These are phyloP conservation scores for Zea luxurians DNA, from an alignment of 176 grass and related monocot species.

Conservation along the genomic window DNA sequence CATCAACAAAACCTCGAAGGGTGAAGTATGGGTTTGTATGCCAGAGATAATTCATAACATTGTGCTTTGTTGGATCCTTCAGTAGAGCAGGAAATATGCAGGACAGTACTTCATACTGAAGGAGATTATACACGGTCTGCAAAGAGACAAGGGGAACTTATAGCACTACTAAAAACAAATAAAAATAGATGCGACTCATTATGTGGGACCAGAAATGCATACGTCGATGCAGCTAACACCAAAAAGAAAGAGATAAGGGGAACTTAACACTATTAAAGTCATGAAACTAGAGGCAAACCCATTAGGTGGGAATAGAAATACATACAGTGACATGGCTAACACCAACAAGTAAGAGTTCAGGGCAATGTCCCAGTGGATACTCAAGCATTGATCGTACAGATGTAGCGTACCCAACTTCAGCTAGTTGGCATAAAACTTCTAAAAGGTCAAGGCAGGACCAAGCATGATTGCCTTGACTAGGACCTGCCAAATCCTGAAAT, in stretches of 20 bases:
- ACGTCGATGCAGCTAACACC: slow-evolving; percentile 62
- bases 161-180: slow-evolving; percentile 36
- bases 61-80: slow-evolving; percentile 56
- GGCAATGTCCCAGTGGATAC: slow-evolving; percentile 57
- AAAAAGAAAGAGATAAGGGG: slow-evolving; percentile 47
- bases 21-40: slow-evolving; percentile 59
- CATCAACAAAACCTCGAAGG: slow-evolving; percentile 67
- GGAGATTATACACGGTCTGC: slow-evolving; percentile 85
- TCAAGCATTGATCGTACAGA: slow-evolving; percentile 56
- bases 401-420: slow-evolving; percentile 64
- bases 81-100: slow-evolving; percentile 60
- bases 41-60: slow-evolving; percentile 63
- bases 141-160: slow-evolving; percentile 28
- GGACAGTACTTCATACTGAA: slow-evolving; percentile 68
- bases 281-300: slow-evolving; percentile 25
- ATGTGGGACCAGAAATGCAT: slow-evolving; percentile 17
- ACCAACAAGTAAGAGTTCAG: slow-evolving; percentile 68
- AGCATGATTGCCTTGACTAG: slow-evolving; percentile 70
- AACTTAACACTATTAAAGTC: slow-evolving; percentile 33
- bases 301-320: slow-evolving; percentile 11
- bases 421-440: slow-evolving; percentile 72
- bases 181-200: slow-evolving; percentile 19
- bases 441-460: slow-evolving; percentile 85
- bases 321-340: slow-evolving; percentile 61
- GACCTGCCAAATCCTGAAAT: slow-evolving; percentile 57